phyloP scores from a whole-genome alignment of 2,329 filamentous ascomycete genomes.

The Colletotrichum zoysiae region DNA sequence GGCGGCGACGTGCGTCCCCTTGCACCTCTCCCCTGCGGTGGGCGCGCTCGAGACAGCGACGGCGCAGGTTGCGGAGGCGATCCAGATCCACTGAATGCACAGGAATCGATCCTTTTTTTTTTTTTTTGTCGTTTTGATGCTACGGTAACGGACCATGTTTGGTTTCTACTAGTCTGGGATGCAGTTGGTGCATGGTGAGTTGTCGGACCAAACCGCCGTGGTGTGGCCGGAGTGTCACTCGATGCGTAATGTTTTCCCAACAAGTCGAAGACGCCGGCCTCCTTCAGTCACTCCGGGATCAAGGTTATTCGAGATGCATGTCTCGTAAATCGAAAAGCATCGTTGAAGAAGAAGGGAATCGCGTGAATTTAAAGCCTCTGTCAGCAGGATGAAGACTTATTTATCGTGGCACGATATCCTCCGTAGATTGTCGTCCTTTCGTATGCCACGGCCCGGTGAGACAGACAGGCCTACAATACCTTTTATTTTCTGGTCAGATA shows the following conservation, averaged over 20 bases:
- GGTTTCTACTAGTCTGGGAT: no score
- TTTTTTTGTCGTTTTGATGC: not conserved
- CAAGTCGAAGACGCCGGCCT: not conserved
- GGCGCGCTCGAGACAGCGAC: constrained; percentile 1
- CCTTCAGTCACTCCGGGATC: not conserved
- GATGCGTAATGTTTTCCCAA: not conserved
- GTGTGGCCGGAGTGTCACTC: not conserved
- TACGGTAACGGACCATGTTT: not conserved
- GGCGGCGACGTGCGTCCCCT: no score
- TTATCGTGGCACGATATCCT: not conserved
- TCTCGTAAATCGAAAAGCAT: no score
- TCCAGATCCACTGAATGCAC: constrained; percentile 40
- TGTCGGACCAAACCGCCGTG: not conserved
- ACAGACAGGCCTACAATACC: not conserved
- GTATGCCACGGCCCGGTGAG: not conserved
- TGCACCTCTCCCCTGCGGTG: constrained; percentile 12
- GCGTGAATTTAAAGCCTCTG: not conserved
- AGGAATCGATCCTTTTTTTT: not conserved
- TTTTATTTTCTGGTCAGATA: not conserved
- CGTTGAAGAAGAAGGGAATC: no score
- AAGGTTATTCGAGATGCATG: not conserved
- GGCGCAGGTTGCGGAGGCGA: constrained; percentile 29
- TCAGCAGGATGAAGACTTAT: not conserved
- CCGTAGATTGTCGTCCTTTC: not conserved
- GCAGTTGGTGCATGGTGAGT: not conserved